Percentiles rank a stretch among this genome's conserved stretches.
These are phyloP conservation scores for Globisporangium orthogonon DNA, from an alignment of 352 stramenopile species.

Conservation along the genomic window DNA sequence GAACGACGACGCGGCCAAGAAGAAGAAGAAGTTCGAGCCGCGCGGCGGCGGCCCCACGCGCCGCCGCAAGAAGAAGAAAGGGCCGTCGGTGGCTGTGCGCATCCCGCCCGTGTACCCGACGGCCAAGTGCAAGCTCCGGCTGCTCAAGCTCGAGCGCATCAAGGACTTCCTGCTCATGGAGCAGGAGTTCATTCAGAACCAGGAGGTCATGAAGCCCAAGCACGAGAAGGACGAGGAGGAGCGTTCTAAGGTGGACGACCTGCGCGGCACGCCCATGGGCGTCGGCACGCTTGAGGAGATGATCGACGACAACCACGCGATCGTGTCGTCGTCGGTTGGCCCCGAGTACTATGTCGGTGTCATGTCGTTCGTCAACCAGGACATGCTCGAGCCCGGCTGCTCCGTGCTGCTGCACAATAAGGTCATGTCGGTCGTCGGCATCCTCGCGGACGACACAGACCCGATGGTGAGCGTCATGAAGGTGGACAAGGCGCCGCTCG, in stretches of 20 bases:
- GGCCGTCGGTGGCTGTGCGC: slow-evolving; percentile 78
- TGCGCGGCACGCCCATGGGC: slow-evolving; percentile 96
- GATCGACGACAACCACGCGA: slow-evolving; percentile 99
- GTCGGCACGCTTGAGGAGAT: slow-evolving; percentile 99
- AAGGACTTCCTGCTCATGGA: slow-evolving; percentile 99
- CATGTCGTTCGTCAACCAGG: slow-evolving; percentile 99
- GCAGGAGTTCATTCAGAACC: slow-evolving; percentile 99
- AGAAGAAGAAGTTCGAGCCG: slow-evolving; percentile 94
- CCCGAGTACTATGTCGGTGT: slow-evolving; percentile 99
- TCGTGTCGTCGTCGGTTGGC: slow-evolving; percentile 96
- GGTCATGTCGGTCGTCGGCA: slow-evolving; percentile 99
- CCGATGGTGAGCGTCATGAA: slow-evolving; percentile 99
- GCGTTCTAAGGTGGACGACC: slow-evolving; percentile 98
- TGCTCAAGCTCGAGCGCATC: slow-evolving; percentile 99
- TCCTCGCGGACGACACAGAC: slow-evolving; percentile 98
- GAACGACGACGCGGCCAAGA: slow-evolving; percentile 86
- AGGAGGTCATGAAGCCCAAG: slow-evolving; percentile 99
- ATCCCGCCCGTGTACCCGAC: slow-evolving; percentile 94
- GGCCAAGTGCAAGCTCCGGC: slow-evolving; percentile 98
- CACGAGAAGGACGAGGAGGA: slow-evolving; percentile 99
- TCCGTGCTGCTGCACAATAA: slow-evolving; percentile 99
- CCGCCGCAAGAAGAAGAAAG: slow-evolving; percentile 91
- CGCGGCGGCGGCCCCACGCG: slow-evolving; percentile 80
- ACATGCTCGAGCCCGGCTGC: slow-evolving; percentile 98
- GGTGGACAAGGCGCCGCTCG: slow-evolving; percentile 98